Percentiles rank a stretch among this genome's conserved stretches.
phyloP scores from a whole-genome alignment of 352 stramenopile genomes.

The Pythium phragmiticola region DNA sequence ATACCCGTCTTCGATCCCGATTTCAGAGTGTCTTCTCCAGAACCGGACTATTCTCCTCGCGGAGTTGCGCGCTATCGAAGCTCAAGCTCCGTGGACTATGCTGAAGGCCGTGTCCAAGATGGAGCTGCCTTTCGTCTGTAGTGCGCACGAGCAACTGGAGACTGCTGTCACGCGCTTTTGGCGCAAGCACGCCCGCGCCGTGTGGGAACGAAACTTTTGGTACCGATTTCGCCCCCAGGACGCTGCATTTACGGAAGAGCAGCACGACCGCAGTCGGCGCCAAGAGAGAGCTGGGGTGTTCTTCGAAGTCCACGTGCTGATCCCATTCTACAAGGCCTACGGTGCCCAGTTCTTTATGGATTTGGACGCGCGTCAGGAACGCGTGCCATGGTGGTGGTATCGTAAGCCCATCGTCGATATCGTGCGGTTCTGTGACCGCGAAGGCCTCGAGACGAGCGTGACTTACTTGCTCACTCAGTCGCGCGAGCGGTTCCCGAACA shows the following conservation, averaged over 20 bases:
- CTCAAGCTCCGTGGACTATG: not conserved
- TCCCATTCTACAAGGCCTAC: slow-evolving; percentile 12
- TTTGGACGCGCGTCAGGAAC: slow-evolving; percentile 2
- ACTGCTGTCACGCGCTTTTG: slow-evolving; percentile 11
- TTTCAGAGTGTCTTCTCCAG: not conserved
- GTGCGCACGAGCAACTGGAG: not conserved
- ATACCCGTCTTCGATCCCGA: not conserved
- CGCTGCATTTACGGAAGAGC: not conserved
- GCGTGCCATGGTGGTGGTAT: slow-evolving; percentile 20
- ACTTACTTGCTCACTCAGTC: slow-evolving; percentile 4
- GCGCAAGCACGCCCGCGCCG: slow-evolving; percentile 6
- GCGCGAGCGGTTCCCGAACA: not conserved
- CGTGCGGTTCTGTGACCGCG: not conserved
- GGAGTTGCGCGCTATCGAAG: not conserved
- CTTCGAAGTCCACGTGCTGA: not conserved
- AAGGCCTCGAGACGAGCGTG: slow-evolving; percentile 4
- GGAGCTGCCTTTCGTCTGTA: not conserved
- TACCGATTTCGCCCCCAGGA: not conserved
- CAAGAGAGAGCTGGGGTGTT: not conserved
- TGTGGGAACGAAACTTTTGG: slow-evolving; percentile 26
- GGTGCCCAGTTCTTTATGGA: slow-evolving; percentile 23
- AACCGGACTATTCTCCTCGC: not conserved
- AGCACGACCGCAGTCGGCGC: slow-evolving; percentile 1
- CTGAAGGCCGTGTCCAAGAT: not conserved
- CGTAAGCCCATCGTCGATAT: slow-evolving; percentile 12